These are phyloP conservation scores for Arthroderma uncinatum DNA, from an alignment of 2,329 filamentous ascomycete species.

Conservation along the genomic window DNA sequence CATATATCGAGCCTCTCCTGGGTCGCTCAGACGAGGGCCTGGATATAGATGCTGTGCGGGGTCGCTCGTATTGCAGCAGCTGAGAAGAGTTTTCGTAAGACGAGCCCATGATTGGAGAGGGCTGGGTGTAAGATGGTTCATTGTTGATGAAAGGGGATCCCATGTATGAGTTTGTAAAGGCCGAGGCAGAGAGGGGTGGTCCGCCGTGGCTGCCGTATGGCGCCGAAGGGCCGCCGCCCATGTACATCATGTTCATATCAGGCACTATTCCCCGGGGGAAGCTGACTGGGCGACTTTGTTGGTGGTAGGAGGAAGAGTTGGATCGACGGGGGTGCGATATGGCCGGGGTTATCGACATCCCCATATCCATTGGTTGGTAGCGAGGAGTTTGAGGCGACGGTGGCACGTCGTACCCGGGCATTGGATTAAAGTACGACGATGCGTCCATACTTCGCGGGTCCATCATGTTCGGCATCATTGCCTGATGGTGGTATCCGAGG, in stretches of 20 bases:
- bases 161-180: slow-evolving; percentile 26
- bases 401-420: slow-evolving; percentile 17
- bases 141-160: slow-evolving; percentile 26
- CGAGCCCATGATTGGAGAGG: slow-evolving; percentile 9
- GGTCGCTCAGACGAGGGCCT: slow-evolving; percentile 24
- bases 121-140: slow-evolving; percentile 15
- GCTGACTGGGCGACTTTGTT: slow-evolving; percentile 28
- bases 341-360: slow-evolving; percentile 17
- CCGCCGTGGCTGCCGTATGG: slow-evolving; percentile 21
- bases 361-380: slow-evolving; percentile 23
- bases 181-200: slow-evolving; percentile 29
- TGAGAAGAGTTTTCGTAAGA: slow-evolving; percentile 13
- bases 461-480: slow-evolving; percentile 10
- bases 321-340: slow-evolving; percentile 20
- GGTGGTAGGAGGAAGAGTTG: slow-evolving; percentile 27
- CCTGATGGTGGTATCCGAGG: slow-evolving; percentile 25
- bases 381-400: slow-evolving; percentile 20
- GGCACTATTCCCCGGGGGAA: slow-evolving; percentile 26
- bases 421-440: slow-evolving; percentile 16
- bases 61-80: slow-evolving; percentile 19
- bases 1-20: slow-evolving; percentile 29
- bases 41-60: slow-evolving; percentile 27
- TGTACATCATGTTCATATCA: slow-evolving; percentile 23
- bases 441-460: slow-evolving; percentile 27
- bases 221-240: slow-evolving; percentile 18